Base-by-base conservation (phyloP, 371 early-diverging fungal species). In the Smittium mucronatum region DNA sequence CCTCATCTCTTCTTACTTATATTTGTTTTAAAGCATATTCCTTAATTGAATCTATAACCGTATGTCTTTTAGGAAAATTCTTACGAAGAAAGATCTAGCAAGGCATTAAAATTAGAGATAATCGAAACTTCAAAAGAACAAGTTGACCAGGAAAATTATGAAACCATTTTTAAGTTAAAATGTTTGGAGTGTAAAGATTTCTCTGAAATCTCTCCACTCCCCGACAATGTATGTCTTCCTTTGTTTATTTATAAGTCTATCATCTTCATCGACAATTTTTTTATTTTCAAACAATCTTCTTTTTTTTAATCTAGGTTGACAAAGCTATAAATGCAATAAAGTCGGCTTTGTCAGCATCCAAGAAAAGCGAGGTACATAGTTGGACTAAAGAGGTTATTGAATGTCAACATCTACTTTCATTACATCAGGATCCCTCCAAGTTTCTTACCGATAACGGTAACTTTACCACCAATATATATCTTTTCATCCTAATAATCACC, bases 41-140 rank as follows among this genome's bases (percentile, higher is more conserved):
- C 34, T 36, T 36, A 26, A 1, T 25, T 15, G 8, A 47, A 47
- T 8, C 47, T 15, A 47, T 25, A 47, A 47, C 15, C 8, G 25
- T 15, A 8, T 15, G 15, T 25, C 47, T 47, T 47, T 15, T 25
- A 65, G 29, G 30, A 36, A n/a, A 70, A 75, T 73, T 71, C 75
- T 67, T n/a, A n/a, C n/a, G 81, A 70, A 35, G 82, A 77, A 61
- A 77, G 81, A 63, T 92, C 91, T 1, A 70, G 70, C 36, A 95
- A 95, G 78, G 89, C 94, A 31, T 92, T 89, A 33, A 93, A 91
- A 76, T 86, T 97, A 33, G 93, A 90, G 21, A 93, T 97, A 67
- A 81, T 82, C 1, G 89, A 84, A 34, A 2, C 31, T 5, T 30
- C 30, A 11, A 21, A 17, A 5, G 36, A 67, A 34, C 82, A 84